These are phyloP conservation scores for Begonia fuchsioides DNA, from an alignment of 306 rosid genomes.

Conservation along the genomic window DNA sequence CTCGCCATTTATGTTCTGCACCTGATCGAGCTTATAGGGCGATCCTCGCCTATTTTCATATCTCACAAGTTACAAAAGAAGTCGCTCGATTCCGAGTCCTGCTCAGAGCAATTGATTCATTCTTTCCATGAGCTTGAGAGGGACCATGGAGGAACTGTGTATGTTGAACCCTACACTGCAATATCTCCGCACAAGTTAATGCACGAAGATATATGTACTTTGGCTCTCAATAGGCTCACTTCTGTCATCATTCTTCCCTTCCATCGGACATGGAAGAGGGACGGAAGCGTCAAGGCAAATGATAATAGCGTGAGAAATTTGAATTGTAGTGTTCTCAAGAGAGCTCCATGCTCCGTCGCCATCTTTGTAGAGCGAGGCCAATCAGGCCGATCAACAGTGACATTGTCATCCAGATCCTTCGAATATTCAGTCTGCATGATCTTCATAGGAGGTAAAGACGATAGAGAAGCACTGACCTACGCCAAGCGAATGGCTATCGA, in stretches of 20 bases:
- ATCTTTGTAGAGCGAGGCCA: conserved; percentile 6
- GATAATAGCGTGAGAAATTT: conserved; percentile 1
- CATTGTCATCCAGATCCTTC: background rate
- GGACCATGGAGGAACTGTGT: conserved; percentile 12
- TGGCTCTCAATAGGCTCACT: conserved; percentile 31
- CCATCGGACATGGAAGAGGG: conserved; percentile 6
- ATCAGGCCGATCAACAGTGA: background rate
- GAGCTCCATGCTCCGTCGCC: conserved; percentile 6
- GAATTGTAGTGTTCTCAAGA: conserved; percentile 3
- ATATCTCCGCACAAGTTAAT: conserved; percentile 31
- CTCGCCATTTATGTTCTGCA: conserved; percentile 25
- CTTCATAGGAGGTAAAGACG: conserved; percentile 61
- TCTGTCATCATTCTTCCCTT: conserved; percentile 28
- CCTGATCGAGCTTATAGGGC: conserved; percentile 48
- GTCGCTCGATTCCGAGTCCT: conserved; percentile 1
- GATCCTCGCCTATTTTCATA: conserved; percentile 37
- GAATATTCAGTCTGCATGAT: conserved; percentile 23
- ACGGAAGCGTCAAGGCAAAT: conserved; percentile 2
- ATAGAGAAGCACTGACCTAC: conserved; percentile 39
- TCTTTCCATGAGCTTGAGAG: conserved; percentile 24
- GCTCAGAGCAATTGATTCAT: conserved; percentile 18
- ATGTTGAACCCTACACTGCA: conserved; percentile 27
- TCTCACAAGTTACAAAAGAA: conserved; percentile 28
- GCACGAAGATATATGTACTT: conserved; percentile 39
- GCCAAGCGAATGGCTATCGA: conserved; percentile 25